Percentiles rank a stretch among this genome's conserved stretches.
Evolutionary conservation across 805 yeast species (phyloP).

Genomic region (Kodamaea neixiangensis): DNA sequence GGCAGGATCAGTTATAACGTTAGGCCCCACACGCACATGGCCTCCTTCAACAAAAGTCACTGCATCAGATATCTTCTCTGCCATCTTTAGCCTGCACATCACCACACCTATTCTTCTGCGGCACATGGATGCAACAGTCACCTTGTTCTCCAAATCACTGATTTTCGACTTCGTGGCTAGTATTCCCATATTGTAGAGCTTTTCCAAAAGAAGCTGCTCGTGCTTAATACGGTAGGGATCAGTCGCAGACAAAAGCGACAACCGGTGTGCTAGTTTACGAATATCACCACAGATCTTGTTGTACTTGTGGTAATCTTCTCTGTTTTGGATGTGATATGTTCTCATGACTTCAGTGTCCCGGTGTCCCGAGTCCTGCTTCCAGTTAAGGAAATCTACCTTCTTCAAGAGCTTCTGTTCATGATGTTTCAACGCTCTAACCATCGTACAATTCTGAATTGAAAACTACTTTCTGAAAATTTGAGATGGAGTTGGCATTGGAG

Average conservation of each 20-base stretch:
- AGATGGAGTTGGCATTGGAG: slow-evolving; percentile 7
- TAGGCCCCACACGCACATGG: slow-evolving; percentile 96
- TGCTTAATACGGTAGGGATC: slow-evolving; percentile 88
- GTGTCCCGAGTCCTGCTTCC: slow-evolving; percentile 96
- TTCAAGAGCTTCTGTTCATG: slow-evolving; percentile 94
- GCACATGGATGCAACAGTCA: slow-evolving; percentile 90
- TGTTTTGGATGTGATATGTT: slow-evolving; percentile 86
- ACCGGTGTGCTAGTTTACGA: slow-evolving; percentile 80
- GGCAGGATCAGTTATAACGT: slow-evolving; percentile 93
- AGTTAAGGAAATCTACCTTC: slow-evolving; percentile 94
- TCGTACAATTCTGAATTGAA: slow-evolving; percentile 23
- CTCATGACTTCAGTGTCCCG: slow-evolving; percentile 97
- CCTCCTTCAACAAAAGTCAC: slow-evolving; percentile 94
- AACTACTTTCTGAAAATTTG: background rate
- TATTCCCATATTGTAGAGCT: slow-evolving; percentile 85
- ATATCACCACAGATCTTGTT: slow-evolving; percentile 91
- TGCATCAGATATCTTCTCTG: slow-evolving; percentile 85
- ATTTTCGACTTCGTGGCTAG: slow-evolving; percentile 86
- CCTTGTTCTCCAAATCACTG: slow-evolving; percentile 86
- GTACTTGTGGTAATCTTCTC: slow-evolving; percentile 95
- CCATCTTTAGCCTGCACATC: slow-evolving; percentile 93
- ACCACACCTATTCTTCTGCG: slow-evolving; percentile 92
- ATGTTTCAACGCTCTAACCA: slow-evolving; percentile 88
- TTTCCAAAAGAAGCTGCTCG: slow-evolving; percentile 84
- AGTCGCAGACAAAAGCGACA: slow-evolving; percentile 80